A percentile compares a stretch with the other conserved stretches of the same genome.
Evolutionary conservation across 495 filamentous ascomycete species (phyloP).

Genomic region (Collariella sp.): DNA sequence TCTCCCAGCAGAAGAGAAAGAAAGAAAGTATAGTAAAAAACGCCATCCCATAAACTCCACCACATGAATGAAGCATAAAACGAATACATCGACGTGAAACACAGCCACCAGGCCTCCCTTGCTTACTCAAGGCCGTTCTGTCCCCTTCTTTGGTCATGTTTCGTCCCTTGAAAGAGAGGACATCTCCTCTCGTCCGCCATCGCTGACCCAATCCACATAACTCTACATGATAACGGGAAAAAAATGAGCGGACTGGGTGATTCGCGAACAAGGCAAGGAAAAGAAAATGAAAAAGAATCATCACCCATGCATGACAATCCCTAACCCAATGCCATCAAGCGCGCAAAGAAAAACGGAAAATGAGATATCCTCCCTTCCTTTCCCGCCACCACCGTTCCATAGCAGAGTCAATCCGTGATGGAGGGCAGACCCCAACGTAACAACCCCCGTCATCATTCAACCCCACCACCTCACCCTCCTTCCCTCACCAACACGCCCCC

Average conservation of each 20-base stretch:
- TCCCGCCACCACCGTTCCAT: background rate
- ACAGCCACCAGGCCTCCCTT: background rate
- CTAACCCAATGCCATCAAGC: background rate
- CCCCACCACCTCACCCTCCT: too few relatives aligned
- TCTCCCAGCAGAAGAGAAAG: background rate
- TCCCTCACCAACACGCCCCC: too few relatives aligned
- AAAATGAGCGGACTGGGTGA: background rate
- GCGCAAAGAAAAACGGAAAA: background rate
- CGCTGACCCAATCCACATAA: too few relatives aligned
- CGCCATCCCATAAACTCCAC: constrained; percentile 1
- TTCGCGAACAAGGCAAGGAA: background rate
- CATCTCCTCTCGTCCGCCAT: too few relatives aligned
- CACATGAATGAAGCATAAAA: background rate
- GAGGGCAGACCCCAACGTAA: too few relatives aligned
- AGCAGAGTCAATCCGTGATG: too few relatives aligned
- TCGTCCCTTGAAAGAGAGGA: too few relatives aligned
- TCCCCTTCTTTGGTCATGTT: too few relatives aligned
- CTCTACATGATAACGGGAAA: too few relatives aligned
- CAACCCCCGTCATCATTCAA: too few relatives aligned
- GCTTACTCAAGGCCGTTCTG: too few relatives aligned
- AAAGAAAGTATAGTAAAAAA: background rate
- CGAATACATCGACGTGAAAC: background rate
- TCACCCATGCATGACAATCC: background rate
- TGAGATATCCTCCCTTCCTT: too few relatives aligned
- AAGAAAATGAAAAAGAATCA: background rate